Evolutionary conservation across 2,329 filamentous ascomycete genomes (phyloP).

Genomic region (Colletotrichum lindemuthianum): DNA sequence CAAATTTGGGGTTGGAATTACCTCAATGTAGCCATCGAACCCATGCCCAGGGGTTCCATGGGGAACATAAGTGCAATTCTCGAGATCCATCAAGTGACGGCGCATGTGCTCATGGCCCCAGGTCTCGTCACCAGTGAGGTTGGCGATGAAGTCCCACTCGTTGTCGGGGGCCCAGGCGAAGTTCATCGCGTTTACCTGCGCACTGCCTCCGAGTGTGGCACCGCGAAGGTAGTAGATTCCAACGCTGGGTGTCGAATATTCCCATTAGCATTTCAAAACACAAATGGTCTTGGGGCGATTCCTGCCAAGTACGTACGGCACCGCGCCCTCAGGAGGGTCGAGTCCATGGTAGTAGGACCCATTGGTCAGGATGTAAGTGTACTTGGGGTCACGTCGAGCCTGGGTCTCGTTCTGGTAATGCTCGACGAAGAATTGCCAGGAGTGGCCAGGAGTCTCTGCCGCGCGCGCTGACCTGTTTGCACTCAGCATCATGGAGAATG

Average conservation of each 20-base stretch:
- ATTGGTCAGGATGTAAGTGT: slow-evolving; percentile 34
- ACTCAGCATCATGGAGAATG: neutral
- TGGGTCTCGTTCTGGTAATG: slow-evolving; percentile 37
- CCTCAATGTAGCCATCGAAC: slow-evolving; percentile 57
- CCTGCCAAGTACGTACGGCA: slow-evolving; percentile 29
- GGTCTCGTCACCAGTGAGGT: slow-evolving; percentile 59
- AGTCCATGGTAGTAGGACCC: slow-evolving; percentile 36
- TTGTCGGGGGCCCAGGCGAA: slow-evolving; percentile 59
- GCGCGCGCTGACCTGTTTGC: slow-evolving; percentile 5
- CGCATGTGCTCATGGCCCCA: slow-evolving; percentile 62
- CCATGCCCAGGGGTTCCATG: slow-evolving; percentile 54
- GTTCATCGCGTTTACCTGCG: slow-evolving; percentile 53
- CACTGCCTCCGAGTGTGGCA: slow-evolving; percentile 43
- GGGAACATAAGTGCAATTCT: slow-evolving; percentile 56
- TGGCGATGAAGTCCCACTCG: slow-evolving; percentile 60
- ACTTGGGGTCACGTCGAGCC: slow-evolving; percentile 33
- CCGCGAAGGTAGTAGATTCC: slow-evolving; percentile 43
- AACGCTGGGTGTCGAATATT: slow-evolving; percentile 9
- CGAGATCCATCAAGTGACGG: slow-evolving; percentile 57
- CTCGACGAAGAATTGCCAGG: slow-evolving; percentile 38
- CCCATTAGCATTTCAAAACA: neutral
- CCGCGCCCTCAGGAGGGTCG: slow-evolving; percentile 35
- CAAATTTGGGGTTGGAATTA: neutral
- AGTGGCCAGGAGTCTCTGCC: slow-evolving; percentile 26
- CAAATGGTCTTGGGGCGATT: neutral